Base-by-base conservation (phyloP, 148 eudicot genomes). In the Diospyros lotus region DNA sequence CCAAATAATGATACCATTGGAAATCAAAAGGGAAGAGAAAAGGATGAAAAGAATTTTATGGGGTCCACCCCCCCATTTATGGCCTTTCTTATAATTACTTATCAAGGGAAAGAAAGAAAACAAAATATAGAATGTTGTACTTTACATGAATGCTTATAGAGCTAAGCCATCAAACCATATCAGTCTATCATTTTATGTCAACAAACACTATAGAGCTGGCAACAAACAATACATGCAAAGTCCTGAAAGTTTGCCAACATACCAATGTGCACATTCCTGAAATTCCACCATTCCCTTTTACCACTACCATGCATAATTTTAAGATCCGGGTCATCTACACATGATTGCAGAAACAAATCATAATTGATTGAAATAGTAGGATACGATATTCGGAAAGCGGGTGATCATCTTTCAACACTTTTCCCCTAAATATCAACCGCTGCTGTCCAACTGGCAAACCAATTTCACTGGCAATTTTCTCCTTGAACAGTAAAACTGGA, bases 361-460 rank as follows among this genome's bases (percentile, higher is more conserved):
- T 11, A 62, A 74, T 38, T 72, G 28, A 51, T 6, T 62, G 6
- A 48, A 48, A 48, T 48, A 4, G 52, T 48, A 87, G 98, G 98
- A 95, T 92, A 95, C 97, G 87, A 74, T 92, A 95, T 75, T 88
- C 94, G 17, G 97, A 87, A 55, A 95, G 88, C 64, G 75, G 81
- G 78, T 86, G 91, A 62, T 92, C 89, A 81, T 95, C 98, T 83
- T 92, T 95, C 82, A 95, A 63, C 68, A 95, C 97, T 83, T 90
- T 95, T 66, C 97, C 98, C 86, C 96, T 86, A 73, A 92, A 95
- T 75, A 95, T 95, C 66, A 95, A 88, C 39, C 97, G 87, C 76
- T 95, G 97, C 82, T 90, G 98, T 65, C 71, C 94, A 77, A 92
- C 94, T 14, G 98, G 96, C 45, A 92, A 80, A 69, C 94, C 97